Percentiles rank a stretch among this genome's conserved stretches.
Conservation (phyloP, 2,329 filamentous ascomycete species). For the Acephala macrosclerotiorum region DNA sequence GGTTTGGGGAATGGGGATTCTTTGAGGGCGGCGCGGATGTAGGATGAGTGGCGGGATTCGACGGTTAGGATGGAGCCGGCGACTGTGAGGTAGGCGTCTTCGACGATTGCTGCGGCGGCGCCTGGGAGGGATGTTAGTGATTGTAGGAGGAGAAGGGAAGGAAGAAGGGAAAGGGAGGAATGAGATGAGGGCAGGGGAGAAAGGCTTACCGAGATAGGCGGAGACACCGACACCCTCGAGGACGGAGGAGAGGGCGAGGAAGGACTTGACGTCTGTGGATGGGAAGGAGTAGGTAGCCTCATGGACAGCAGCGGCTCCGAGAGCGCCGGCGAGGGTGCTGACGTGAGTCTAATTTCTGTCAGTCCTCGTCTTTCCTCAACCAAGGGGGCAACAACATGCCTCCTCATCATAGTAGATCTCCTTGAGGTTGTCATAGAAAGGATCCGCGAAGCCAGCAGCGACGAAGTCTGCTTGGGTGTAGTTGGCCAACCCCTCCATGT, state of each 20-base stretch:
- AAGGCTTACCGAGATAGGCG: slow-evolving; percentile 63
- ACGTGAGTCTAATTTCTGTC: slow-evolving; percentile 64
- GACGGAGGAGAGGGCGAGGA: slow-evolving; percentile 59
- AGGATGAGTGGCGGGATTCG: slow-evolving; percentile 69
- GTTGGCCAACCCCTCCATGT: slow-evolving; percentile 63
- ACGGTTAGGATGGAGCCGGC: slow-evolving; percentile 70
- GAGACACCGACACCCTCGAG: slow-evolving; percentile 65
- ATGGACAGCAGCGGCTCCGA: slow-evolving; percentile 59
- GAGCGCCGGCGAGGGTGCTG: slow-evolving; percentile 56
- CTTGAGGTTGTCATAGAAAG: slow-evolving; percentile 65
- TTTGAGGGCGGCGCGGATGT: slow-evolving; percentile 59
- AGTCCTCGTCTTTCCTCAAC: slow-evolving; percentile 54
- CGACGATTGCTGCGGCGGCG: slow-evolving; percentile 64
- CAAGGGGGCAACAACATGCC: slow-evolving; percentile 51
- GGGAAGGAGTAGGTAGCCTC: slow-evolving; percentile 65
- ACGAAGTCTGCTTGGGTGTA: slow-evolving; percentile 61
- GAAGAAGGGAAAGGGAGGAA: not conserved
- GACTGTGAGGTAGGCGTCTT: slow-evolving; percentile 64
- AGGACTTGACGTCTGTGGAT: slow-evolving; percentile 53
- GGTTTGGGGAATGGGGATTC: slow-evolving; percentile 63
- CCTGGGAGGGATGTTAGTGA: slow-evolving; percentile 56
- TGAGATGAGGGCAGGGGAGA: no score
- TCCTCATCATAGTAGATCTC: slow-evolving; percentile 58
- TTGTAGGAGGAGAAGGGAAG: not conserved
- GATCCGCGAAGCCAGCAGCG: slow-evolving; percentile 56